phyloP scores from a whole-genome alignment of 2,329 filamentous ascomycete species.

The Cadophora sp. region DNA sequence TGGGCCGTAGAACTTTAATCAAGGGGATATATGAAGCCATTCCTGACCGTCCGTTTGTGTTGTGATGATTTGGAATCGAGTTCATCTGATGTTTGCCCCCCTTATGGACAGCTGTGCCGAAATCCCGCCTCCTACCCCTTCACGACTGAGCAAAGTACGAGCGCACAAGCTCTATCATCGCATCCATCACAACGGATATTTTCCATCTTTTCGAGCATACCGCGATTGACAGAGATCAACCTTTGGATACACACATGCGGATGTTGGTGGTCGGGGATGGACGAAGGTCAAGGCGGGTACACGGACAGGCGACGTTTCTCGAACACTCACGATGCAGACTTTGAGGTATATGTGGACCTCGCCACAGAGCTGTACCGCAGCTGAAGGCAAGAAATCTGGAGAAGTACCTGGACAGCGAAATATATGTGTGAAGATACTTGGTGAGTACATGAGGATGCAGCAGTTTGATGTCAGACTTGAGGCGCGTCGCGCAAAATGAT shows the following conservation, averaged over 20 bases:
- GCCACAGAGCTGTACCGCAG: neutral
- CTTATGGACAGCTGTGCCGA: neutral
- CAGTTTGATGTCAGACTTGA: neutral
- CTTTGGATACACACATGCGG: neutral
- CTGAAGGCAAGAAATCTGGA: neutral
- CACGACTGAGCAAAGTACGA: neutral
- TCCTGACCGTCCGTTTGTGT: neutral
- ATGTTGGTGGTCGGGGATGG: neutral
- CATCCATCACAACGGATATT: neutral
- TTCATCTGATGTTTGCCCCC: constrained; percentile 3
- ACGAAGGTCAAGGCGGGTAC: neutral
- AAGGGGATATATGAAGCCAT: constrained; percentile 15
- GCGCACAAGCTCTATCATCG: neutral
- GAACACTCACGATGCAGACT: neutral
- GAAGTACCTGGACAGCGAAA: neutral
- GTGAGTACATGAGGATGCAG: neutral
- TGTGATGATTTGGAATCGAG: constrained; percentile 6
- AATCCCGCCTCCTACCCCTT: neutral
- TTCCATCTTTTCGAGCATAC: neutral
- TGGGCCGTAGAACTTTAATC: constrained; percentile 10
- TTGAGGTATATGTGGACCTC: neutral
- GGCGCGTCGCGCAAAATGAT: neutral
- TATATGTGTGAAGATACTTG: neutral
- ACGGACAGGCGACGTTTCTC: neutral
- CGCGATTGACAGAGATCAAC: neutral